Evolutionary conservation across 176 grass and related monocot species (phyloP).

Genomic region (Tillandsia fasciculata): DNA sequence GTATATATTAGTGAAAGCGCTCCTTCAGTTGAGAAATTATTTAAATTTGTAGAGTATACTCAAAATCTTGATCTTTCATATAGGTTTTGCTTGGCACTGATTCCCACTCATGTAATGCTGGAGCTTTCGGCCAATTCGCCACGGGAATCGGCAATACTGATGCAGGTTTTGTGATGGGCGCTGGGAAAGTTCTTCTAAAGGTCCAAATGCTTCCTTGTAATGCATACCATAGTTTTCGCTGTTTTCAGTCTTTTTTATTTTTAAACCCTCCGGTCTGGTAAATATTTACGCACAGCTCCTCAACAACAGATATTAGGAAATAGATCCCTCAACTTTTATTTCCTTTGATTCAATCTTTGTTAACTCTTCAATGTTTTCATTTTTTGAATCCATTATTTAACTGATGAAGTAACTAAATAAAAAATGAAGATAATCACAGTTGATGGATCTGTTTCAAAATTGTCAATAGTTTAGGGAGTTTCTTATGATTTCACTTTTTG

Average conservation of each 20-base stretch:
- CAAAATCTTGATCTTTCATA: background rate
- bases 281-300: background rate
- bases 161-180: conserved; percentile 90
- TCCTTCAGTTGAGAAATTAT: background rate
- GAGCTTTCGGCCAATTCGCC: conserved; percentile 94
- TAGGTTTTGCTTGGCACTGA: conserved; percentile 95
- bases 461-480: too few species aligned
- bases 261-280: background rate
- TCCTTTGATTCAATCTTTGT: too few species aligned
- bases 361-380: too few species aligned
- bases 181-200: conserved; percentile 89
- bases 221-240: background rate
- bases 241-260: background rate
- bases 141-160: conserved; percentile 96
- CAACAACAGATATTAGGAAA: too few species aligned
- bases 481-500: too few species aligned
- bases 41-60: conserved; percentile 6
- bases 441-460: too few species aligned
- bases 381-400: too few species aligned
- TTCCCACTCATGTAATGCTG: conserved; percentile 96
- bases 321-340: too few species aligned
- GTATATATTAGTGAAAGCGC: conserved; percentile 15
- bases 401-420: too few species aligned
- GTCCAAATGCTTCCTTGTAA: conserved; percentile 16
- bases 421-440: too few species aligned